Evolutionary conservation across 2,329 filamentous ascomycete genomes (phyloP), one percentile per base, ranked within the genome.

Genomic region (Zarea fungicola): DNA sequence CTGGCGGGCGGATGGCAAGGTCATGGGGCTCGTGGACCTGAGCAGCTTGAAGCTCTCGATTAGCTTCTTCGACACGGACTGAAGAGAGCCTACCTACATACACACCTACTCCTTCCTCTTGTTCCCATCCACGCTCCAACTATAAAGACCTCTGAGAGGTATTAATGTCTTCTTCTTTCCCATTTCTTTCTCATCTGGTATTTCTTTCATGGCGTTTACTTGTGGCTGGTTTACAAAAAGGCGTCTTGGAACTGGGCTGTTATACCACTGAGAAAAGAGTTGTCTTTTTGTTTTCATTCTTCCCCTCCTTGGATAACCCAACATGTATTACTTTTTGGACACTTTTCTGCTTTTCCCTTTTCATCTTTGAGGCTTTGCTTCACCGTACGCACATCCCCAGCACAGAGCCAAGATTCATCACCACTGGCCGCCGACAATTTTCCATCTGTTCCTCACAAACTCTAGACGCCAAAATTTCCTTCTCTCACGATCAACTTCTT

Each of bases 11-110:
- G 75, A 78, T 52, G 75, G 75, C 4, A 60, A 61, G 48, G 63
- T 73, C 6, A 73, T 78, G 73, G 67, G 67, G 5, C 58, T 75
- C 13, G 66, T 76, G 6, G 71, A 76, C 51, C 48, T 74, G 59
- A 63, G 64, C n/a, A 59, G 67, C 40, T 43, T 75, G 49, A 74
- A 69, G 62, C 56, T 66, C 50, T 63, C 62, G 6, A 65, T 59
- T 16, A 77, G 73, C 55, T 75, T 73, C 56, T 75, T 76, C 42
- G 72, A 76, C 25, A 60, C 59, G 8, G 66, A 73, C 48, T 67
- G 50, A 56, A 21, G n/a, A n/a, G n/a, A n/a, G n/a, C n/a, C n/a
- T n/a, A n/a, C n/a, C n/a, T n/a, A n/a, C n/a, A n/a, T n/a, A n/a
- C n/a, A n/a, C n/a, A n/a, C n/a, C 14, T 11, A 23, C 9, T 9